Base-by-base conservation (phyloP, 116 monocot species). In the Zostera marina region DNA sequence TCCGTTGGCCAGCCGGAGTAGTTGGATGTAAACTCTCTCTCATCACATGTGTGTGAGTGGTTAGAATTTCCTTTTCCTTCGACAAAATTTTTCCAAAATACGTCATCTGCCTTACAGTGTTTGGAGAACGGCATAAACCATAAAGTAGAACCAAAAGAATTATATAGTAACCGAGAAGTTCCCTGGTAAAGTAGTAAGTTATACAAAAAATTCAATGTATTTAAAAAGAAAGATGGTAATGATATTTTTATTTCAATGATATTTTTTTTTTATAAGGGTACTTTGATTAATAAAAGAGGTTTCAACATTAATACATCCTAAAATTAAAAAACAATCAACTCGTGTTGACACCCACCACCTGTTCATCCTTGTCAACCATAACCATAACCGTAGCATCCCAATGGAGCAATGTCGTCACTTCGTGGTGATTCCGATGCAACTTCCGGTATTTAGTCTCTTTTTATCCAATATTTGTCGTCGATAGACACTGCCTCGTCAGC, bases 1-100 rank as follows among this genome's bases (percentile, higher is more conserved):
- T 94, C 80, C 26, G 79, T 82, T 39, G 94, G 88, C 94, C 94
- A 94, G 44, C 72, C 79, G 64, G 89, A 85, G 65, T 85, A 85
- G 67, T 82, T 78, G 40, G 85, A 73, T 57, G 32, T 63, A 61
- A 69, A 84, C 59, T 94, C 85, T 13, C 24, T 66, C 17, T 82
- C 81, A 73, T 88, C 85, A 68, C 94, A 94, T n/a, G 66, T 66
- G 24, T 63, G 52, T 22, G 53, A 63, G 54, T 81, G 71, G 42
- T 53, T 65, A 22, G 65, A 46, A 66, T 64, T 32, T 55, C 63
- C 75, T 63, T 59, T 82, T 62, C 75, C 82, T 63, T 85, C 88
- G 68, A 82, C 79, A 60, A 81, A 85, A 72, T 82, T 61, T 52
- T 88, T 94, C 85, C 82, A 94, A 38, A 82, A 80, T 60, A 69